Conservation (phyloP, 352 stramenopile genomes). For the Aphanomyces cochlioides region DNA sequence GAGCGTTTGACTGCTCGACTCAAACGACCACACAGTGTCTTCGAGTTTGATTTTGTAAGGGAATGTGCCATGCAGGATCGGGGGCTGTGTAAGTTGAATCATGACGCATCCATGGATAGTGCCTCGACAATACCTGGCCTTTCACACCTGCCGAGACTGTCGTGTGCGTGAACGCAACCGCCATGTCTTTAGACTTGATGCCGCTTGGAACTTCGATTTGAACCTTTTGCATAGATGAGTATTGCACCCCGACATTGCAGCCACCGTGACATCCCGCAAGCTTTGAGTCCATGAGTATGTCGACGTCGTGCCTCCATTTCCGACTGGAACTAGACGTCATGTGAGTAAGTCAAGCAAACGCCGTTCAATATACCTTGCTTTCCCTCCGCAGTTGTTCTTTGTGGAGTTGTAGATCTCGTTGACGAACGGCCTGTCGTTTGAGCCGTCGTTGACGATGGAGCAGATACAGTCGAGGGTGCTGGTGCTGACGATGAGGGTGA, state of each 20-base stretch:
- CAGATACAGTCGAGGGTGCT: neutral
- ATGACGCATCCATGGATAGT: neutral
- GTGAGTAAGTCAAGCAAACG: neutral
- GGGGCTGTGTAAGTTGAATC: neutral
- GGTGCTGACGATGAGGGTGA: neutral
- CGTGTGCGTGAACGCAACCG: slow-evolving; percentile 85
- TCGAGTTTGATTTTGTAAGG: slow-evolving; percentile 93
- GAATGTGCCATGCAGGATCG: slow-evolving; percentile 81
- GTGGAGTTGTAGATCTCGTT: neutral
- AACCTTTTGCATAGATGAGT: slow-evolving; percentile 40
- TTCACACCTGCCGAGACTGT: slow-evolving; percentile 85
- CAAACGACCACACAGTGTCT: slow-evolving; percentile 97
- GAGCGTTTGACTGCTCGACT: slow-evolving; percentile 48
- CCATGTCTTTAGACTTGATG: slow-evolving; percentile 88
- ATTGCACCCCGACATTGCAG: slow-evolving; percentile 1
- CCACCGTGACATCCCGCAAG: slow-evolving; percentile 91
- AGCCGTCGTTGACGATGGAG: neutral
- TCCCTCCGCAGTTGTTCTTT: slow-evolving; percentile 44
- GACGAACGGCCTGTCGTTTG: neutral
- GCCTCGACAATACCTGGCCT: slow-evolving; percentile 1
- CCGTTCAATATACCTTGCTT: slow-evolving; percentile 56
- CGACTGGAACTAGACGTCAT: slow-evolving; percentile 60
- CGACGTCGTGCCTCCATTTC: slow-evolving; percentile 82
- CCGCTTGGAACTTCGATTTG: slow-evolving; percentile 83
- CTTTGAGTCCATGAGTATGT: slow-evolving; percentile 98